phyloP scores from a whole-genome alignment of 2,329 filamentous ascomycete species.

The Claviceps sp. region DNA sequence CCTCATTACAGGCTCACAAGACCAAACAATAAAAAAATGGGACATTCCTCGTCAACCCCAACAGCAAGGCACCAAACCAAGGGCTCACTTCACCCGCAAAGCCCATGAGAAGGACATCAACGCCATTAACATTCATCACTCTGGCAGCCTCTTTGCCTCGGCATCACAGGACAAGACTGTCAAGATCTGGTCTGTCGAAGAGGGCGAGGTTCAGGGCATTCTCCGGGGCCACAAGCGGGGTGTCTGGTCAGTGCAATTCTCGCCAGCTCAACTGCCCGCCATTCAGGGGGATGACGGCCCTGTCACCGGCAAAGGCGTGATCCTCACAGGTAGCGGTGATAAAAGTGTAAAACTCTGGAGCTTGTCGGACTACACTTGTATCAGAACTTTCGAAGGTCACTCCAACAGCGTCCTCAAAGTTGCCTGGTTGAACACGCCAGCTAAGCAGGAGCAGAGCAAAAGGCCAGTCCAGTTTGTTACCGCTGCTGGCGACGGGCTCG shows the following conservation, averaged over 20 bases:
- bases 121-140: slow-evolving; percentile 68
- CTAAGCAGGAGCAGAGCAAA: slow-evolving; percentile 37
- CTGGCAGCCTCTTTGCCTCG: slow-evolving; percentile 74
- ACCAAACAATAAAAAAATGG: slow-evolving; percentile 92
- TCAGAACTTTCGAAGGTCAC: slow-evolving; percentile 91
- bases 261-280: slow-evolving; percentile 61
- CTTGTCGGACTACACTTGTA: slow-evolving; percentile 78
- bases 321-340: slow-evolving; percentile 86
- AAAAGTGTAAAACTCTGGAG: slow-evolving; percentile 96
- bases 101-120: slow-evolving; percentile 99
- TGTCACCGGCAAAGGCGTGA: slow-evolving; percentile 64
- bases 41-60: slow-evolving; percentile 52
- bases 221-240: slow-evolving; percentile 85
- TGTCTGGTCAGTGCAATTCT: slow-evolving; percentile 91
- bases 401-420: slow-evolving; percentile 93
- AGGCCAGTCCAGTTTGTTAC: slow-evolving; percentile 62
- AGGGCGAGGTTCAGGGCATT: slow-evolving; percentile 83
- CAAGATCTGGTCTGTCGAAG: slow-evolving; percentile 88
- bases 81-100: slow-evolving; percentile 76
- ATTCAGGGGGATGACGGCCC: slow-evolving; percentile 60
- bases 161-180: slow-evolving; percentile 94
- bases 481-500: slow-evolving; percentile 83
- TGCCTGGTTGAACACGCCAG: slow-evolving; percentile 58
- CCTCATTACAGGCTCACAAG: slow-evolving; percentile 83
- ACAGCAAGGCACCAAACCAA: slow-evolving; percentile 31